Conservation (phyloP, 495 filamentous ascomycete genomes). For the Thozetella sp. region DNA sequence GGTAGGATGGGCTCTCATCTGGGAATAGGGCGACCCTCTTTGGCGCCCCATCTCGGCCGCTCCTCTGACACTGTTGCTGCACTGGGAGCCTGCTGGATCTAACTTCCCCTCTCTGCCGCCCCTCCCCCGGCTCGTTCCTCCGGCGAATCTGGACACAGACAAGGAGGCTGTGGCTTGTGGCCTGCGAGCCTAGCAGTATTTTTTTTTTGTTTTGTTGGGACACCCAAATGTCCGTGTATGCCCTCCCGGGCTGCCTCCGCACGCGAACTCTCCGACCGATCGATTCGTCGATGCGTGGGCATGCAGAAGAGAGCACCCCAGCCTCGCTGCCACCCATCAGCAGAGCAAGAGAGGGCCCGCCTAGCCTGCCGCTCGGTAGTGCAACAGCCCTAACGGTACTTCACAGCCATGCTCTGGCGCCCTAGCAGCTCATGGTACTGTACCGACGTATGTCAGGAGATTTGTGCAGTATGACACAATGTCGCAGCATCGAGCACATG, state of each 20-base stretch:
- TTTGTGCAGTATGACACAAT: constrained; percentile 1
- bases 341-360: neutral
- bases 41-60: neutral
- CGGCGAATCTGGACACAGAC: no score
- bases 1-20: neutral
- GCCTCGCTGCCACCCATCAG: neutral
- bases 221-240: no score
- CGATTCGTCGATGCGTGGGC: neutral
- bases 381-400: neutral
- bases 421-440: neutral
- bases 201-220: no score
- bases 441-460: neutral
- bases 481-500: neutral
- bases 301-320: neutral
- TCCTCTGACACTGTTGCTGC: no score
- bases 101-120: no score
- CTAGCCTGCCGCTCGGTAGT: neutral
- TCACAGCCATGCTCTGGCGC: neutral
- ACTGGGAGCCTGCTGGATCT: no score
- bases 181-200: no score
- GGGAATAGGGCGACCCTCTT: neutral
- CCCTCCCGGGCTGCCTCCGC: neutral
- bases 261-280: neutral
- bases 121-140: no score
- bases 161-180: no score